A percentile compares a stretch with the other conserved stretches of the same genome.
Evolutionary conservation across 352 stramenopile genomes (phyloP).

Genomic region (Blastocystis sp.): DNA sequence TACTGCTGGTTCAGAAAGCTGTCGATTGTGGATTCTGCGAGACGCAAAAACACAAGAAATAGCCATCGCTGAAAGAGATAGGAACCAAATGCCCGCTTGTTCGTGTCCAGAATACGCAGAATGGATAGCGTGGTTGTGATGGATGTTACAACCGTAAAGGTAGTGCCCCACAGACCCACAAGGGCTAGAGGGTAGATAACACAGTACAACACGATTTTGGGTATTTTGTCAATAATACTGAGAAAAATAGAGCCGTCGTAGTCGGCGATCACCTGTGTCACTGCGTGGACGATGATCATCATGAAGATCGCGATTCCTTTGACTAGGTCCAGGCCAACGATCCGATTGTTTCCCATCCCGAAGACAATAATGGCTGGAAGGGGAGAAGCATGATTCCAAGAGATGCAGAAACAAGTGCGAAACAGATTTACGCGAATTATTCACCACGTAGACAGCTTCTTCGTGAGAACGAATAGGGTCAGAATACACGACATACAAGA

Average conservation of each 20-base stretch:
- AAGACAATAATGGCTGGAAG: too few relatives aligned
- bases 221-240: slow-evolving; percentile 16
- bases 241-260: slow-evolving; percentile 36
- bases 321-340: slow-evolving; percentile 45
- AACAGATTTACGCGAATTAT: too few relatives aligned
- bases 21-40: background rate
- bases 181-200: slow-evolving; percentile 51
- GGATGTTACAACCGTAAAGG: slow-evolving; percentile 42
- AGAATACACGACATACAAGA: too few relatives aligned
- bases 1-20: background rate
- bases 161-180: slow-evolving; percentile 43
- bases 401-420: too few relatives aligned
- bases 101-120: slow-evolving; percentile 37
- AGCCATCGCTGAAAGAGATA: slow-evolving; percentile 49
- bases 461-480: too few relatives aligned
- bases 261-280: slow-evolving; percentile 45
- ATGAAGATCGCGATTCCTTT: slow-evolving; percentile 53
- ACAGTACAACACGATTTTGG: slow-evolving; percentile 15
- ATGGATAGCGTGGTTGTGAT: slow-evolving; percentile 24
- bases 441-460: too few relatives aligned
- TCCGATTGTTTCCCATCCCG: background rate
- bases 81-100: background rate
- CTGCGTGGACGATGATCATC: slow-evolving; percentile 55
- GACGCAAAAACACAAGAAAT: slow-evolving; percentile 31
- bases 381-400: too few relatives aligned